Conservation (phyloP, 2,329 filamentous ascomycete genomes). For the Aschersonia sp. region DNA sequence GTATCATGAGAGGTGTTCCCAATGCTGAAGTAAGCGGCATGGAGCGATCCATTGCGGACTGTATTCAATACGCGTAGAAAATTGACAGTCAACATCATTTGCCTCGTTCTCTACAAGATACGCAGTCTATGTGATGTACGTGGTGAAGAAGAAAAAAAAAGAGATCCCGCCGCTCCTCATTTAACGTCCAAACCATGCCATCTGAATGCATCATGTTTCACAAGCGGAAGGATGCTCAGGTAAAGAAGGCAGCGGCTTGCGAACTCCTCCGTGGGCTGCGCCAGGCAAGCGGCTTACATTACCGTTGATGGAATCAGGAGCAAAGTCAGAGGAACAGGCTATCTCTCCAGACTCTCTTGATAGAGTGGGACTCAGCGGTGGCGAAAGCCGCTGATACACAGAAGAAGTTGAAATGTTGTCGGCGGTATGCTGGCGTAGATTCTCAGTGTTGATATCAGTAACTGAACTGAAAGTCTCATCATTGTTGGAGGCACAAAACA, state of each 20-base stretch:
- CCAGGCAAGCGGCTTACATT: conserved; percentile 1
- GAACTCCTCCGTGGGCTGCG: conserved; percentile 9
- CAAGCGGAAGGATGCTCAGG: conserved; percentile 9
- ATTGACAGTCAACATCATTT: no score
- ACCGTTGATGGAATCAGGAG: not conserved
- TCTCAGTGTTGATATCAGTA: not conserved
- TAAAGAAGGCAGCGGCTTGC: conserved; percentile 25
- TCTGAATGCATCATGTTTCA: not conserved
- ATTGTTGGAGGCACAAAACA: no score
- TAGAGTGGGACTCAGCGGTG: conserved; percentile 11
- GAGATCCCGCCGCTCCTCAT: no score
- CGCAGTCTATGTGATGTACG: no score
- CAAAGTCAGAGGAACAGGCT: conserved; percentile 2
- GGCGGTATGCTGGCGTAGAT: not conserved
- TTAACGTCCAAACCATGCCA: no score
- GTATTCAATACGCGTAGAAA: no score
- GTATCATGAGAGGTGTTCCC: no score
- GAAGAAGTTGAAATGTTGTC: not conserved
- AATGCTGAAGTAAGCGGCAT: no score
- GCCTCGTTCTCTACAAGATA: no score
- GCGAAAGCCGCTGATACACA: conserved; percentile 13
- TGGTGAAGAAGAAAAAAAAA: no score
- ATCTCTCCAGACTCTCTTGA: conserved; percentile 5
- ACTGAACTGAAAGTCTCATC: not conserved
- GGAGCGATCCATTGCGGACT: no score